phyloP scores from a whole-genome alignment of 2,329 filamentous ascomycete genomes.

The Truncatella angustata region DNA sequence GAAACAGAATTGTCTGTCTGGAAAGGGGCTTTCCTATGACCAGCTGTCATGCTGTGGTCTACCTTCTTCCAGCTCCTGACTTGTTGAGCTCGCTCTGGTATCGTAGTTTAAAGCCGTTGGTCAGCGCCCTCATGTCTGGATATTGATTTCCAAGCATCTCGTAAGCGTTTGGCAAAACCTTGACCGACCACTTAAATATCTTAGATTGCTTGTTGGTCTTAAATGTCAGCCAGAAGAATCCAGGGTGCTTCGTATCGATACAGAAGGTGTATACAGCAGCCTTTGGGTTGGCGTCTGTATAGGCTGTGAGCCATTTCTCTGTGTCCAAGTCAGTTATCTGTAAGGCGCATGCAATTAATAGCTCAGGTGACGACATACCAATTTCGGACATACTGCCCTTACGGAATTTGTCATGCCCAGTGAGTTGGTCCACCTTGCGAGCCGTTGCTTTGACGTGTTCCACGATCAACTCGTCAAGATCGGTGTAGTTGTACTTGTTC shows the following conservation, averaged over 20 bases:
- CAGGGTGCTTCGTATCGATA: constrained; percentile 85
- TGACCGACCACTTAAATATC: constrained; percentile 79
- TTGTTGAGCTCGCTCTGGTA: constrained; percentile 66
- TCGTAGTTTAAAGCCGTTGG: constrained; percentile 94
- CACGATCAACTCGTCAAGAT: constrained; percentile 96
- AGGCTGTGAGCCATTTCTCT: constrained; percentile 96
- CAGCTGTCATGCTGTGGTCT: not conserved
- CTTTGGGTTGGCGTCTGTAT: constrained; percentile 92
- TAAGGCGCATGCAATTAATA: not conserved
- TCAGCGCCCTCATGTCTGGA: constrained; percentile 90
- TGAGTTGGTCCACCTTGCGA: constrained; percentile 95
- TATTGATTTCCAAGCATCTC: constrained; percentile 87
- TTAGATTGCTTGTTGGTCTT: constrained; percentile 78
- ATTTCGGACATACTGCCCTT: constrained; percentile 75
- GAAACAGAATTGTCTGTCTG: no score
- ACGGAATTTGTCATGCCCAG: constrained; percentile 92
- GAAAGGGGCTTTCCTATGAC: not conserved
- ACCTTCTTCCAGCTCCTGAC: constrained; percentile 22
- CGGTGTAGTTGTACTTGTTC: constrained; percentile 87
- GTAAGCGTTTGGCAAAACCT: constrained; percentile 89
- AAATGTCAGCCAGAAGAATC: constrained; percentile 95
- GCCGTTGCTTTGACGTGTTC: constrained; percentile 98
- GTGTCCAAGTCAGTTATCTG: constrained; percentile 18
- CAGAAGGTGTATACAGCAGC: constrained; percentile 95
- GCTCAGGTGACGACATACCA: constrained; percentile 59